A percentile compares a stretch with the other conserved stretches of the same genome.
Conservation (phyloP, 2,329 filamentous ascomycete genomes). For the Colletotrichum acutatum region DNA sequence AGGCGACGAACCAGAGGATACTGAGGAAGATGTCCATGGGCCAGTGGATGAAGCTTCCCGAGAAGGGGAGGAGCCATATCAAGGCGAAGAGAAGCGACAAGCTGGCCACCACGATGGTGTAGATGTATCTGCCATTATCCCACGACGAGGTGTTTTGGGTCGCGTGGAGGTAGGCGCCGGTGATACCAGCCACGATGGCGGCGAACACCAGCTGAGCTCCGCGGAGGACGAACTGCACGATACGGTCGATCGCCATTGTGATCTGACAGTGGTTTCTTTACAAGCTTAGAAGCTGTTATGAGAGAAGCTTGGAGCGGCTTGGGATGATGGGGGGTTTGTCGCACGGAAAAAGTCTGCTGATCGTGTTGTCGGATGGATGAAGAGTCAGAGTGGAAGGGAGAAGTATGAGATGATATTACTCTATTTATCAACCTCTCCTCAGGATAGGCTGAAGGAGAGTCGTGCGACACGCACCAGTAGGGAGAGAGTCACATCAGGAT, state of each 20-base stretch:
- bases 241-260: constrained; percentile 52
- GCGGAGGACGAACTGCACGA: constrained; percentile 52
- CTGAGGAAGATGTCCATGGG: constrained; percentile 77
- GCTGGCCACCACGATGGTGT: constrained; percentile 77
- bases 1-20: constrained; percentile 75
- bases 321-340: constrained; percentile 8
- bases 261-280: not conserved
- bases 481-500: constrained; percentile 20
- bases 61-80: constrained; percentile 79
- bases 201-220: constrained; percentile 72
- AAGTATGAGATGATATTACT: not conserved
- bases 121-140: constrained; percentile 76
- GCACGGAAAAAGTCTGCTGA: constrained; percentile 1
- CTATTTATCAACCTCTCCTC: constrained; percentile 32
- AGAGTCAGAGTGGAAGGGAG: not conserved
- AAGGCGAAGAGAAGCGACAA: constrained; percentile 76
- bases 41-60: constrained; percentile 75
- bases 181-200: constrained; percentile 77
- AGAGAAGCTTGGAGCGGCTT: not conserved
- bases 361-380: constrained; percentile 2
- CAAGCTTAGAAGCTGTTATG: not conserved
- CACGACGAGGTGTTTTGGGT: constrained; percentile 58
- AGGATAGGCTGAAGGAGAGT: not conserved
- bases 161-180: constrained; percentile 72
- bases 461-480: not conserved